Percentiles rank a stretch among this genome's conserved stretches.
Evolutionary conservation across 495 filamentous ascomycete genomes (phyloP).

Genomic region (Entonaema liquescens): DNA sequence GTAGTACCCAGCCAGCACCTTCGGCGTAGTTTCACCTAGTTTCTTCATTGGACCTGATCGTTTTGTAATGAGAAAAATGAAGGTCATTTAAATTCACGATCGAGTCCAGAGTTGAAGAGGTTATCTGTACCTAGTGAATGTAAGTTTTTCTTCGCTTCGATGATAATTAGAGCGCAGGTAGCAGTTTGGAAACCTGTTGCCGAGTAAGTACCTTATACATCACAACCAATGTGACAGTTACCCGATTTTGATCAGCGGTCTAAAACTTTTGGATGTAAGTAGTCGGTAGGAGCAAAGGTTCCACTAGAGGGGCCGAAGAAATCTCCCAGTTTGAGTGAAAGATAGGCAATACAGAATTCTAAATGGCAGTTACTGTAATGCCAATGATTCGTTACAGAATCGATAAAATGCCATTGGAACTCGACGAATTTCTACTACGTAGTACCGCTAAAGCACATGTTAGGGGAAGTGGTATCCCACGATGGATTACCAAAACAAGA

Average conservation of each 20-base stretch:
- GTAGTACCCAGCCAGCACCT: neutral
- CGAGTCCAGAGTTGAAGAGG: no score
- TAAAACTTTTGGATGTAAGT: neutral
- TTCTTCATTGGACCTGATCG: neutral
- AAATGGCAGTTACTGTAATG: no score
- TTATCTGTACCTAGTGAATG: neutral
- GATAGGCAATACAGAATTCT: neutral
- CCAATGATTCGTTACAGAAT: no score
- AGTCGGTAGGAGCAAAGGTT: neutral
- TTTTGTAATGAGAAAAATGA: no score
- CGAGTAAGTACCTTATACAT: constrained; percentile 6
- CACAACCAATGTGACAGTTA: neutral
- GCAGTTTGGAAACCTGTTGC: neutral
- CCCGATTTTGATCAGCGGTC: constrained; percentile 9
- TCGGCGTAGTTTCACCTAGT: neutral
- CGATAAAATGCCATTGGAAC: no score
- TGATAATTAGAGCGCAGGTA: neutral
- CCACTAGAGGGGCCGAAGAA: neutral
- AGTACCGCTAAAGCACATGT: no score
- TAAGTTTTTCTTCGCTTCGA: neutral
- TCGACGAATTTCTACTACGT: no score
- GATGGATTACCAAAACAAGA: no score
- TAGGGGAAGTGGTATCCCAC: no score
- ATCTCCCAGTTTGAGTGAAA: neutral
- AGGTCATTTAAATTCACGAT: no score